Evolutionary conservation across 148 eudicot species (phyloP).

Genomic region (Dianthus caryophyllus): DNA sequence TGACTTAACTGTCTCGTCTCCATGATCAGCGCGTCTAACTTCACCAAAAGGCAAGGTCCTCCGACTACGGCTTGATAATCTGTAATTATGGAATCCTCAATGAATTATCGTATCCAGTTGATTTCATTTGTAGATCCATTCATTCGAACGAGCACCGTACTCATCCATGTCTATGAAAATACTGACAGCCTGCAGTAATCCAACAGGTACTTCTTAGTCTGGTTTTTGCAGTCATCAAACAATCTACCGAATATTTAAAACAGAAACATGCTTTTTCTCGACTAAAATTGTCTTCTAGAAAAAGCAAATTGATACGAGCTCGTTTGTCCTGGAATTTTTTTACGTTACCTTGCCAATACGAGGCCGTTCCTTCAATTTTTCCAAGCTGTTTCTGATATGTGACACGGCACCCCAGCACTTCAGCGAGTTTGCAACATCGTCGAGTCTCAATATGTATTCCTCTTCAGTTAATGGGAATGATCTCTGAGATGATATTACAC

Average conservation of each 20-base stretch:
- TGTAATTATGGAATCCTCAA: neutral
- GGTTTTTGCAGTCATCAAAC: neutral
- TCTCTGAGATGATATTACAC: slow-evolving; percentile 41
- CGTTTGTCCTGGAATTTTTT: neutral
- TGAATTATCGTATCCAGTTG: neutral
- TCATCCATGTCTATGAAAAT: slow-evolving; percentile 96
- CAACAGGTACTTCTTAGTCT: slow-evolving; percentile 6
- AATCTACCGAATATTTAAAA: neutral
- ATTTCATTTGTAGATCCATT: slow-evolving; percentile 81
- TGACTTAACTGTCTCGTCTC: neutral
- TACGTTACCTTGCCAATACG: slow-evolving; percentile 85
- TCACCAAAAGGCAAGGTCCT: neutral
- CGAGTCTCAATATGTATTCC: slow-evolving; percentile 89
- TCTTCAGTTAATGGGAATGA: slow-evolving; percentile 92
- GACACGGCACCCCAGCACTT: slow-evolving; percentile 99
- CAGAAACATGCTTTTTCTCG: neutral
- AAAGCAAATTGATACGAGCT: neutral
- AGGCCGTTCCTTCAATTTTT: slow-evolving; percentile 77
- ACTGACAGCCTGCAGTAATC: slow-evolving; percentile 71
- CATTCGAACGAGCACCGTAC: slow-evolving; percentile 83
- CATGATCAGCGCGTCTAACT: neutral
- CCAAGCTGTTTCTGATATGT: slow-evolving; percentile 78
- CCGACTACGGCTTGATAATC: neutral
- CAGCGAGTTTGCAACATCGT: slow-evolving; percentile 90
- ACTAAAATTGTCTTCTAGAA: too few species aligned